Evolutionary conservation across 163 green algal species (phyloP).

Genomic region (Coccomyxa subellipsoidea): DNA sequence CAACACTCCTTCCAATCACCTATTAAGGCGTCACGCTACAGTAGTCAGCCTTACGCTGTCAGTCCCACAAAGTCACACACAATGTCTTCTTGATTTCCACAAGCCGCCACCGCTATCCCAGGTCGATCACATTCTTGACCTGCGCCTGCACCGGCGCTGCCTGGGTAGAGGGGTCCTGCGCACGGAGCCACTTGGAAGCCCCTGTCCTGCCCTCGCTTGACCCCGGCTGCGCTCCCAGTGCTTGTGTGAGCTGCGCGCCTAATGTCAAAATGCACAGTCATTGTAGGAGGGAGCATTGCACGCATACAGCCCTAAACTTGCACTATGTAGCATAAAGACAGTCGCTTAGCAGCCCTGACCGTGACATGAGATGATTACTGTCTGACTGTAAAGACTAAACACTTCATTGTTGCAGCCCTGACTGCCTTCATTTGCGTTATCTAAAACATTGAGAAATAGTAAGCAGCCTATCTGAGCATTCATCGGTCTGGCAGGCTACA

Average conservation of each 20-base stretch:
- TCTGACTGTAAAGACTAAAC: background rate
- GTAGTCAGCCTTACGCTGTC: too few species aligned
- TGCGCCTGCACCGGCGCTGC: background rate
- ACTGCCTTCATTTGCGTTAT: too few species aligned
- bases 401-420: background rate
- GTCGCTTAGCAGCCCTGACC: background rate
- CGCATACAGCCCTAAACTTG: too few species aligned
- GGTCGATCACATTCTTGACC: background rate
- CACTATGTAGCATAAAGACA: background rate
- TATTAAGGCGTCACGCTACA: too few species aligned
- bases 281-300: too few species aligned
- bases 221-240: slow-evolving; percentile 1
- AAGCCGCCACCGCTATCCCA: background rate
- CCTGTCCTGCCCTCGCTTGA: background rate
- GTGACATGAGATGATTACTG: background rate
- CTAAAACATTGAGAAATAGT: too few species aligned
- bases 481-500: too few species aligned
- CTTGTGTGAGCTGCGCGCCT: background rate
- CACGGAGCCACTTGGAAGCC: slow-evolving; percentile 3
- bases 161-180: background rate
- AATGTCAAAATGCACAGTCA: too few species aligned
- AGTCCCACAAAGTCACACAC: too few species aligned
- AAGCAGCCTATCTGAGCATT: too few species aligned
- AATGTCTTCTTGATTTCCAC: background rate
- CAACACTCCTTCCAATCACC: too few species aligned